Evolutionary conservation across 2,329 filamentous ascomycete genomes (phyloP).

Genomic region (Thermomyces lanuginosus): DNA sequence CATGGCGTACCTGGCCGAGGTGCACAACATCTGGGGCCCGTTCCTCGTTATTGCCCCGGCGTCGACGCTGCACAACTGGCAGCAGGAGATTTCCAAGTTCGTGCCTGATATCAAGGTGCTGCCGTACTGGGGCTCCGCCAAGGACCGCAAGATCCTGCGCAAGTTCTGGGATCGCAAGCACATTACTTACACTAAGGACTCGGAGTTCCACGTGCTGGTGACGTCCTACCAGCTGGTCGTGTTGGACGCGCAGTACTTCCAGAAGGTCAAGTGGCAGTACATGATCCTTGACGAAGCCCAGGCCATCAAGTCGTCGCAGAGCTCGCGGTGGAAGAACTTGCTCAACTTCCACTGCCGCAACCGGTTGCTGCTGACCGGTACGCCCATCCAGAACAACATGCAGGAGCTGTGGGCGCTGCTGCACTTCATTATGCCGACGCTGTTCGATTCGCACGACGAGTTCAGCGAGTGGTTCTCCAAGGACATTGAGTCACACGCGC

Average conservation of each 20-base stretch:
- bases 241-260: slow-evolving; percentile 89
- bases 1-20: slow-evolving; percentile 95
- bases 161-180: slow-evolving; percentile 99
- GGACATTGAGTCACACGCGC: slow-evolving; percentile 85
- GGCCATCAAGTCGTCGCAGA: slow-evolving; percentile 94
- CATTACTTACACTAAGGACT: slow-evolving; percentile 83
- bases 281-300: slow-evolving; percentile 99
- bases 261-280: slow-evolving; percentile 99
- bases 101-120: slow-evolving; percentile 88
- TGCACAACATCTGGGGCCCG: slow-evolving; percentile 95
- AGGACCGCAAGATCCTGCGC: slow-evolving; percentile 83
- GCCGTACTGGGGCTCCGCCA: slow-evolving; percentile 92
- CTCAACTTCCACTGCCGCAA: slow-evolving; percentile 92
- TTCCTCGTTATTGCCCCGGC: slow-evolving; percentile 93
- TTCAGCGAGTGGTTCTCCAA: slow-evolving; percentile 40
- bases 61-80: slow-evolving; percentile 97
- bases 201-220: slow-evolving; percentile 86
- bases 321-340: slow-evolving; percentile 91
- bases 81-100: slow-evolving; percentile 92
- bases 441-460: slow-evolving; percentile 53
- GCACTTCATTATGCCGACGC: slow-evolving; percentile 99
- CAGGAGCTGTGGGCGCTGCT: slow-evolving; percentile 94
- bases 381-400: slow-evolving; percentile 99
- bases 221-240: slow-evolving; percentile 97
- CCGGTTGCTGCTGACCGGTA: slow-evolving; percentile 81